Evolutionary conservation across 225 moss, liverwort and hornwort species (phyloP).

Genomic region (Rhytidiadelphus loreus): DNA sequence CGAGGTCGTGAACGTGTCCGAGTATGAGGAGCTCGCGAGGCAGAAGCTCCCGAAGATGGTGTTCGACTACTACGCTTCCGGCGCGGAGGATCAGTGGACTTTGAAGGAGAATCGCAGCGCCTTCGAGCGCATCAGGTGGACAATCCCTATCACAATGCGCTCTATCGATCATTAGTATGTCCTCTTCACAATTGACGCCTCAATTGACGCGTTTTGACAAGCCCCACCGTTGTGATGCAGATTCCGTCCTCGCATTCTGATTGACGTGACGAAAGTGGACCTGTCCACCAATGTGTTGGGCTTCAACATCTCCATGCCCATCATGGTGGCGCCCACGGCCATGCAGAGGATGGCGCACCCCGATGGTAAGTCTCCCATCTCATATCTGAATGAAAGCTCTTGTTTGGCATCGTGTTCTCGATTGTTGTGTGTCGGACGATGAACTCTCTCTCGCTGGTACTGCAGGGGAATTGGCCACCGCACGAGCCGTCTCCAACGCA

Average conservation of each 20-base stretch:
- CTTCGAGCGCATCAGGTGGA: slow-evolving; percentile 59
- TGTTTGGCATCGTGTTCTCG: background rate
- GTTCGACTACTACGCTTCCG: slow-evolving; percentile 65
- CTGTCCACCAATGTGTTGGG: slow-evolving; percentile 61
- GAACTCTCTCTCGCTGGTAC: background rate
- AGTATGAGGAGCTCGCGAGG: slow-evolving; percentile 57
- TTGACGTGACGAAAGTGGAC: slow-evolving; percentile 63
- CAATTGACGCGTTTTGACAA: background rate
- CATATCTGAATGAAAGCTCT: background rate
- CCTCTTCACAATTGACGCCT: background rate
- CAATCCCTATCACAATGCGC: background rate
- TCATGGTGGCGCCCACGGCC: slow-evolving; percentile 92
- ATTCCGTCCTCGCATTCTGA: slow-evolving; percentile 71
- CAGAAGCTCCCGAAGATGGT: slow-evolving; percentile 77
- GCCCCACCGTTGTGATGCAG: slow-evolving; percentile 3
- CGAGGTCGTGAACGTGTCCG: slow-evolving; percentile 57
- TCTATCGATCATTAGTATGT: too few relatives aligned
- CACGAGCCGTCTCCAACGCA: slow-evolving; percentile 46
- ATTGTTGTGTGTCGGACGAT: background rate
- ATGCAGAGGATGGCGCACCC: slow-evolving; percentile 85
- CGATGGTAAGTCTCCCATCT: slow-evolving; percentile 19
- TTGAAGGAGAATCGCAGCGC: slow-evolving; percentile 63
- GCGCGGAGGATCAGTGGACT: slow-evolving; percentile 74
- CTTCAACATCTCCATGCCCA: slow-evolving; percentile 81
- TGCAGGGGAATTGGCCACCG: slow-evolving; percentile 82